Evolutionary conservation across 169 alveolate genomes (phyloP).

Genomic region (Eimeria nieschulzi): DNA sequence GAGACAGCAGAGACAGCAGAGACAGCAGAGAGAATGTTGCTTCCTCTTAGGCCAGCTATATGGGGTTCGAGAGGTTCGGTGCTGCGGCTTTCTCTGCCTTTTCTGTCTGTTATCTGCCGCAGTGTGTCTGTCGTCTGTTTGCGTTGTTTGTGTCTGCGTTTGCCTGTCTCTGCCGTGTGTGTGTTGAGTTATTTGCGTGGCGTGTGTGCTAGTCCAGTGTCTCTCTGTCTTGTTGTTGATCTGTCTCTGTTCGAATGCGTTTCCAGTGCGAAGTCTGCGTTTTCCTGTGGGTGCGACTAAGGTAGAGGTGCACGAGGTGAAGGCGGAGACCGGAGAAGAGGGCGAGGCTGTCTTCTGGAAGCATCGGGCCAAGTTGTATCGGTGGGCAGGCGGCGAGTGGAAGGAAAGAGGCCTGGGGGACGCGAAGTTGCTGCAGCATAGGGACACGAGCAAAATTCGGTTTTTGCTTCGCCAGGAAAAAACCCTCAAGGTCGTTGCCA

Average conservation of each 20-base stretch:
- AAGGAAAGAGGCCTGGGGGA: constrained; percentile 98
- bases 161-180: too few species aligned
- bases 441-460: constrained; percentile 91
- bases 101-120: background rate
- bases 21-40: too few species aligned
- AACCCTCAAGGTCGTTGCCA: constrained; percentile 96
- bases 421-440: constrained; percentile 94
- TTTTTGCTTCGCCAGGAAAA: constrained; percentile 96
- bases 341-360: constrained; percentile 95
- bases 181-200: too few species aligned
- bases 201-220: too few species aligned
- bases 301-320: constrained; percentile 94
- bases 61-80: too few species aligned
- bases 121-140: background rate
- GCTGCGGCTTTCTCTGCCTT: background rate
- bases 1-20: background rate
- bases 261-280: background rate
- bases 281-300: too few species aligned
- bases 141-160: too few species aligned
- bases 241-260: background rate
- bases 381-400: constrained; percentile 95
- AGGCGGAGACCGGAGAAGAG: constrained; percentile 96
- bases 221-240: too few species aligned
- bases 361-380: constrained; percentile 93
- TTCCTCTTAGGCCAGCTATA: too few species aligned